Base-by-base conservation (phyloP, 2,329 filamentous ascomycete genomes). In the Epicoccum nigrum region DNA sequence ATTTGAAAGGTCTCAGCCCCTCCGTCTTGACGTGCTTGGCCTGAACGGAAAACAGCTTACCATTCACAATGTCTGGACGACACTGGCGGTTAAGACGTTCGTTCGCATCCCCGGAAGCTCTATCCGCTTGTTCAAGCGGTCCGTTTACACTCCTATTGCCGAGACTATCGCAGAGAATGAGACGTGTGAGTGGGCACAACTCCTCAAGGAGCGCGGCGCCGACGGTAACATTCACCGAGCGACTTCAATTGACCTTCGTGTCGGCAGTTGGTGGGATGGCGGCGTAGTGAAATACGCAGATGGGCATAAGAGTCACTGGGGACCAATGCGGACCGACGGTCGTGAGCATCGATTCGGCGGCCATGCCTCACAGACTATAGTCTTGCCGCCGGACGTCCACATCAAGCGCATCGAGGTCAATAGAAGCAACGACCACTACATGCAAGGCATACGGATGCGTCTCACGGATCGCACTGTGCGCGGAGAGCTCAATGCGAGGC, bases 221-320 rank as follows among this genome's bases (percentile, higher is more conserved):
- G 59, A 71, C 23, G 74, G 73, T 27, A 54, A 47, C 16, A 28
- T 79, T 4, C 63, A 74, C 9, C 65, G 67, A n/a, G 78, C 76
- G 1, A 69, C 63, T 2, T 71, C 65, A 13, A 75, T 81, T 21
- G 78, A 81, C 53, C 57, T 80, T 2, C 70, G 77, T 2, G 74
- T 79, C 5, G 79, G 79, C 4, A 69, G 63, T 32, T 58, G 65
- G 6, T 72, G 80, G 32, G 78, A 81, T 43, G 77, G 79, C 20
- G 77, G 74, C 4, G 70, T 77, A 25, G 73, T 81, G 3, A 67
- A 77, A 53, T 81, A 77, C 56, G 64, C 63, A 35, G 77, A 80
- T 45, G 77, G 76, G 7, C 67, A 70, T n/a, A 61, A 56, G 8
- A 70, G 73, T 12, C 75, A 77, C 21, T 80, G 77, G 59, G 78